Percentiles rank a stretch among this genome's conserved stretches.
Conservation (phyloP, 2,329 filamentous ascomycete genomes). For the Neurospora crassa region DNA sequence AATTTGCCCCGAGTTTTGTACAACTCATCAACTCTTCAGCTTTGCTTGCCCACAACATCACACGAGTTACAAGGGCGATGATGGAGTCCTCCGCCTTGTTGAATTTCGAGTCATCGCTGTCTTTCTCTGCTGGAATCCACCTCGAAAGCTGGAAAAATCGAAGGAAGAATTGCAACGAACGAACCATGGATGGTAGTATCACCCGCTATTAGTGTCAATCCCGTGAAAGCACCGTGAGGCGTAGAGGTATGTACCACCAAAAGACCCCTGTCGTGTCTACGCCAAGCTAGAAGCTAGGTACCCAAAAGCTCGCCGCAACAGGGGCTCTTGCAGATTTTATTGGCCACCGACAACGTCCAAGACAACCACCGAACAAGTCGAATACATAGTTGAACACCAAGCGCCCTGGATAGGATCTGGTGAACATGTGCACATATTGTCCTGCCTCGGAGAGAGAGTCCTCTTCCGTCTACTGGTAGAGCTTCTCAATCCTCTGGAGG, state of each 20-base stretch:
- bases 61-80: too few species aligned
- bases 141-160: neutral
- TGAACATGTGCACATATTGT: neutral
- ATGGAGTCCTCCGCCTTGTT: neutral
- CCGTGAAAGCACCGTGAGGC: neutral
- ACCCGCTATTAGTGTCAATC: neutral
- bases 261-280: neutral
- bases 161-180: neutral
- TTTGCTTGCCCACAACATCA: neutral
- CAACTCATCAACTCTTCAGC: neutral
- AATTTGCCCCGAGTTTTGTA: neutral
- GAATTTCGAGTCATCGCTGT: neutral
- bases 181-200: neutral
- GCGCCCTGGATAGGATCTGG: neutral
- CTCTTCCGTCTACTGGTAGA: neutral
- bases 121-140: neutral
- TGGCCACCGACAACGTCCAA: slow-evolving; percentile 22
- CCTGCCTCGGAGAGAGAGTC: neutral
- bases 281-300: neutral
- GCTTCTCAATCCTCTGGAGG: neutral
- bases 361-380: neutral
- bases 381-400: neutral
- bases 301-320: slow-evolving; percentile 13
- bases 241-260: neutral
- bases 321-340: slow-evolving; percentile 22